Evolutionary conservation across 2,329 filamentous ascomycete genomes (phyloP), one percentile per base, ranked within the genome.

Genomic region (Erysiphe pulchra): DNA sequence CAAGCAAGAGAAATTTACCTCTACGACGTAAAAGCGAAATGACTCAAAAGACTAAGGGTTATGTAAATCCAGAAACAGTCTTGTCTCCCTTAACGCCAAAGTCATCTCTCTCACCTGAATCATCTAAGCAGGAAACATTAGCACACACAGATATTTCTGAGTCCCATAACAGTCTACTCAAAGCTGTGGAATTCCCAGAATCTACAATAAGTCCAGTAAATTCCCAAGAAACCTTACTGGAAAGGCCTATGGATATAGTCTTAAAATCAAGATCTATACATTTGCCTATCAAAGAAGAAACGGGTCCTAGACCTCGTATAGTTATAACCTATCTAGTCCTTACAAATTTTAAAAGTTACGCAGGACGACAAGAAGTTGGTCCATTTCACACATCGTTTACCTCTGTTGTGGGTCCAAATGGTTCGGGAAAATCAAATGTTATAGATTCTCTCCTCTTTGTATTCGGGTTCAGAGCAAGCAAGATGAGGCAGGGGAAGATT

Each of bases 291-390:
- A 73, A 82, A 39, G 81, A 92, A 59, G 75, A 83, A 24, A 73
- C 71, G 0, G 76, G 71, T 0, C 81, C 85, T 1, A 92, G 86
- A 59, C 68, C 84, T 45, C 80, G 90, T 45, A 86, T 90, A 51
- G 87, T 95, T 46, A 87, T 98, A 52, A 90, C 83, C 16, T 84
- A 93, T 58, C 68, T 98, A 43, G 77, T 92, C 48, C 69, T 98
- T 53, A 92, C 75, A 52, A 98, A 98, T 62, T 98, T 98, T 73
- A 98, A 98, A 66, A 95, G 87, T 65, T 98, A 98, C 60, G 90
- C 90, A 14, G 90, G 90, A 4, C 70, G 81, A 50, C 90, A 98
- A 60, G 80, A 92, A 62, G 90, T 98, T 48, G 90, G 90, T 0
- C 90, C 90, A 0, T 98, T 98, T 60, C 90, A 98, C 60, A 73